Conservation (phyloP, 2,329 filamentous ascomycete species). For the Corniculantispora saksenae region DNA sequence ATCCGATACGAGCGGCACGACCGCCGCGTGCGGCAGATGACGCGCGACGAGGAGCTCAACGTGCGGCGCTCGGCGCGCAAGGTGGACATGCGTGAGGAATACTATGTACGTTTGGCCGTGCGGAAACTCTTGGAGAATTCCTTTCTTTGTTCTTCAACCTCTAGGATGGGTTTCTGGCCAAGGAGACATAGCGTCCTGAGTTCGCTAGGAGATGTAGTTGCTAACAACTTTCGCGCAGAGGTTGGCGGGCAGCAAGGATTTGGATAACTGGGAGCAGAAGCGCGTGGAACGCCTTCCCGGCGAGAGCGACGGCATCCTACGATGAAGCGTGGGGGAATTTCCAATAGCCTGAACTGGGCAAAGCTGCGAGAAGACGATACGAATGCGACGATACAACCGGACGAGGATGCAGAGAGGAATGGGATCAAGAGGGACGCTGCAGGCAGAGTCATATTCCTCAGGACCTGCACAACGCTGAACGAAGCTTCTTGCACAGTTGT, state of each 20-base stretch:
- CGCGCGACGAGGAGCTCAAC: constrained; percentile 81
- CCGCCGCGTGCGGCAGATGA: constrained; percentile 81
- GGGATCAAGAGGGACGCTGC: background rate
- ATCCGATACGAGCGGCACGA: constrained; percentile 93
- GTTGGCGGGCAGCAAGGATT: constrained; percentile 70
- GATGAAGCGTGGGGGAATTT: background rate
- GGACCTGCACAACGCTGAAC: background rate
- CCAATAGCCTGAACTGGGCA: background rate
- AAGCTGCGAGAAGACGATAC: background rate
- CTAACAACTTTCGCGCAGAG: constrained; percentile 25
- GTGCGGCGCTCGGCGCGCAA: constrained; percentile 70
- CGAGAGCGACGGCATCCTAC: constrained; percentile 83
- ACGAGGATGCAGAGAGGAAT: background rate
- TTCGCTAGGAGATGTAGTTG: background rate
- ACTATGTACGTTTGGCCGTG: constrained; percentile 67
- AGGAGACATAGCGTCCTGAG: too few relatives aligned
- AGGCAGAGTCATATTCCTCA: background rate
- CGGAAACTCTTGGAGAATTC: background rate
- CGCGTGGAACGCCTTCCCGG: constrained; percentile 86
- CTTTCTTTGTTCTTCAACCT: too few relatives aligned
- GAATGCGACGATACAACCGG: background rate
- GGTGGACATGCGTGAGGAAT: constrained; percentile 82
- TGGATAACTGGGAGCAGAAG: constrained; percentile 97
- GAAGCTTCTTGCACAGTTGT: background rate
- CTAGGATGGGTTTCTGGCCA: too few relatives aligned